phyloP scores from a whole-genome alignment of 2,329 filamentous ascomycete species.

The Blumeria hordei region DNA sequence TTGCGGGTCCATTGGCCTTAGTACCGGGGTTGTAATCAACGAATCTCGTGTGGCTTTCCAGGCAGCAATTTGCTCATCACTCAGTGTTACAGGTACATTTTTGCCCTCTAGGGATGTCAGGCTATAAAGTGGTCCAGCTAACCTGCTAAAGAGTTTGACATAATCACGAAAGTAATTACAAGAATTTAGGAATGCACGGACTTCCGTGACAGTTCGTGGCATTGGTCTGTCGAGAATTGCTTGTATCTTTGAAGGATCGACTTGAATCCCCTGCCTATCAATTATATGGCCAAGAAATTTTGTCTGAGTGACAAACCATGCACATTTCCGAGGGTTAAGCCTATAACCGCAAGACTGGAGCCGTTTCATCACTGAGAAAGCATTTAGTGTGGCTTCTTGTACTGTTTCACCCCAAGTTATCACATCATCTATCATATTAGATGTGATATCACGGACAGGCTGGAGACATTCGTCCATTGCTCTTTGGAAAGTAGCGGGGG shows the following conservation, averaged over 20 bases:
- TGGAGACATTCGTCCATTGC: neutral
- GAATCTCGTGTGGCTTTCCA: neutral
- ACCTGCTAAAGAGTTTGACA: neutral
- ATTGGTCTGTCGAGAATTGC: neutral
- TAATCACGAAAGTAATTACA: slow-evolving; percentile 1
- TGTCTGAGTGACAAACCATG: neutral
- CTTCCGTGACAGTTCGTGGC: neutral
- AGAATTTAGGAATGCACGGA: neutral
- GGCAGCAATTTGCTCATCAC: neutral
- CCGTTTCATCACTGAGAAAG: neutral
- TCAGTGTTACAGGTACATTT: neutral
- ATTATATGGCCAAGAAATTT: neutral
- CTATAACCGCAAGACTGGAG: neutral
- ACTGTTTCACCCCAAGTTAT: neutral
- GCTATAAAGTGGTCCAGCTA: neutral
- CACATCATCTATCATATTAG: slow-evolving; percentile 1
- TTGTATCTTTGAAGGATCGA: neutral
- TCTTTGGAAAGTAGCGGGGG: neutral
- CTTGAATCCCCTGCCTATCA: neutral
- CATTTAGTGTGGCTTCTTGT: neutral
- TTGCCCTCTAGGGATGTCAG: neutral
- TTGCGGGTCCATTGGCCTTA: neutral
- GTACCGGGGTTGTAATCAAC: neutral
- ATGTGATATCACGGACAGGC: neutral
- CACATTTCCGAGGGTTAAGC: neutral